Conservation (phyloP, 2,329 filamentous ascomycete species). For the Ophiostoma sp. region DNA sequence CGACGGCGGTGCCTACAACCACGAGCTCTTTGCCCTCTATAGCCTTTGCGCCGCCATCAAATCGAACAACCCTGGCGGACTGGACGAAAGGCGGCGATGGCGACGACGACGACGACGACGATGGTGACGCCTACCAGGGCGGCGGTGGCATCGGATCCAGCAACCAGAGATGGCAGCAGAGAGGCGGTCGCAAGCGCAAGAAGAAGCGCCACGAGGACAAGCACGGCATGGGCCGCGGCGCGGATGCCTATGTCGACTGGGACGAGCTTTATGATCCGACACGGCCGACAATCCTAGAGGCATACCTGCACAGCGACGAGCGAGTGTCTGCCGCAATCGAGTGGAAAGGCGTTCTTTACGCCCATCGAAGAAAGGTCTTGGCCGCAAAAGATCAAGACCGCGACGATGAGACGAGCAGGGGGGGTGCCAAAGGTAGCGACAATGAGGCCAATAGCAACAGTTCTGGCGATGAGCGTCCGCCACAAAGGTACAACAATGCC, state of each 20-base stretch:
- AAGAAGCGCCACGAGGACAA: constrained; percentile 58
- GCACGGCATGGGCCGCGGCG: constrained; percentile 47
- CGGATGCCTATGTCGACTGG: constrained; percentile 62
- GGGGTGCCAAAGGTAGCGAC: neutral
- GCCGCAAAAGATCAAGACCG: constrained; percentile 16
- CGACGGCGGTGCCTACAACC: constrained; percentile 2
- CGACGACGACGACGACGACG: constrained; percentile 11
- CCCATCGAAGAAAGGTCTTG: constrained; percentile 50
- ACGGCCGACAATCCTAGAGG: constrained; percentile 74
- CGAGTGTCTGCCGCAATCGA: constrained; percentile 72
- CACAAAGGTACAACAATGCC: constrained; percentile 21
- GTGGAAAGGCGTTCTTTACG: constrained; percentile 78
- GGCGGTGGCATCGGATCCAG: constrained; percentile 26
- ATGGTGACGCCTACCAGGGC: neutral
- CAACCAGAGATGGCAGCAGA: constrained; percentile 57
- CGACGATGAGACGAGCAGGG: too few species aligned
- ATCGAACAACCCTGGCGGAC: constrained; percentile 61
- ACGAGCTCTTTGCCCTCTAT: constrained; percentile 14
- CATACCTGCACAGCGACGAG: constrained; percentile 80
- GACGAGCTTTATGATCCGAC: constrained; percentile 85
- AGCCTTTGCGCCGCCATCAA: constrained; percentile 25
- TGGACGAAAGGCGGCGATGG: constrained; percentile 49
- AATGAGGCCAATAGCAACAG: neutral
- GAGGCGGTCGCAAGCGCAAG: constrained; percentile 57
- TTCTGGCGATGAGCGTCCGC: constrained; percentile 32